phyloP scores from a whole-genome alignment of 257 asterid genomes.

The Nyctanthes arbortristis region DNA sequence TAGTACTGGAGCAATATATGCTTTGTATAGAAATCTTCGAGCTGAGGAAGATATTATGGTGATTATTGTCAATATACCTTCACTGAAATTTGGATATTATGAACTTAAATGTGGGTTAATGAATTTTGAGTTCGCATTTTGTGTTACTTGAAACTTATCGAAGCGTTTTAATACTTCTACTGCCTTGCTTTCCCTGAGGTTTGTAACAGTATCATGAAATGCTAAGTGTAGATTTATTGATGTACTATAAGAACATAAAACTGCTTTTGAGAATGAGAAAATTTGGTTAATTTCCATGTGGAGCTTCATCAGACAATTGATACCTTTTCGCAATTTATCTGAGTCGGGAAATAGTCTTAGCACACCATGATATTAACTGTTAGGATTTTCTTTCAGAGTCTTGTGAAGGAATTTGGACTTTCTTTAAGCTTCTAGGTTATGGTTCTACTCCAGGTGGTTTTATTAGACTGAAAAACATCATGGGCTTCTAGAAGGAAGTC shows the following conservation, averaged over 20 bases:
- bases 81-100: conserved; percentile 5
- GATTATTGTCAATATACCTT: conserved; percentile 17
- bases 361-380: not conserved
- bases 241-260: not conserved
- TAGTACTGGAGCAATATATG: conserved; percentile 27
- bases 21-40: conserved; percentile 23
- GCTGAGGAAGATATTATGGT: not conserved
- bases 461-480: not conserved
- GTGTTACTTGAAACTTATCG: not conserved
- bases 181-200: not conserved
- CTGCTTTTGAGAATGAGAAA: not conserved
- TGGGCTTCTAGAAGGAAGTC: not conserved
- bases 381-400: not conserved
- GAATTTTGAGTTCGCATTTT: not conserved
- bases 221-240: not conserved
- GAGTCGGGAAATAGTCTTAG: not conserved
- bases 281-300: not conserved
- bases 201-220: not conserved
- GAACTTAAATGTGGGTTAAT: not conserved
- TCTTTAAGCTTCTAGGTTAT: not conserved
- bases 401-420: not conserved
- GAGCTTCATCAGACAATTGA: not conserved
- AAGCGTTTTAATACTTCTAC: not conserved
- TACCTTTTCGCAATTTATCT: not conserved
- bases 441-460: not conserved